Conservation (phyloP, 1,284 basidiomycete species). For the Moniliella sp. region DNA sequence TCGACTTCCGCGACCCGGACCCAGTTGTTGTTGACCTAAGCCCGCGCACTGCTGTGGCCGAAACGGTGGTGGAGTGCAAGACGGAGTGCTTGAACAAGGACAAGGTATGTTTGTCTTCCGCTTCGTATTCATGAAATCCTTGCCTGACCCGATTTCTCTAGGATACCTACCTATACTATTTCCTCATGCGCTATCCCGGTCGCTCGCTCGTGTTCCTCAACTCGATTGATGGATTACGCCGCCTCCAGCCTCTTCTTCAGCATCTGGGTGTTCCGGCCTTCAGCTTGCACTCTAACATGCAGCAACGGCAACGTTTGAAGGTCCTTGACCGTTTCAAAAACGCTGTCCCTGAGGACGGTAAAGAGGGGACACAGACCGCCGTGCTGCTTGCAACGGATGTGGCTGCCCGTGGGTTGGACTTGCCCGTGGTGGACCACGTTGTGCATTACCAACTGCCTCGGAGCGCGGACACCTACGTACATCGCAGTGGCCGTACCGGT, state of each 20-base stretch:
- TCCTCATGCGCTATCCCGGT: constrained; percentile 81
- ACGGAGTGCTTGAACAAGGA: constrained; percentile 67
- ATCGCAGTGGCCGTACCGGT: constrained; percentile 54
- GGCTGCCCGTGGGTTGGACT: constrained; percentile 53
- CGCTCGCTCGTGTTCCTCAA: constrained; percentile 83
- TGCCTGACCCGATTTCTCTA: constrained; percentile 29
- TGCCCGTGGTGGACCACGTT: constrained; percentile 52
- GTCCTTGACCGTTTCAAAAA: constrained; percentile 57
- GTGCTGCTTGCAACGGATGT: constrained; percentile 63
- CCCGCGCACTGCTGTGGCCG: constrained; percentile 60
- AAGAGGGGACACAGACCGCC: no score
- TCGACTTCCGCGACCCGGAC: constrained; percentile 77
- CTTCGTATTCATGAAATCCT: not conserved
- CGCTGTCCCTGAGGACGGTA: not conserved
- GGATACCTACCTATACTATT: constrained; percentile 88
- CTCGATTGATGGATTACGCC: constrained; percentile 80
- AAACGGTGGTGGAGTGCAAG: constrained; percentile 65
- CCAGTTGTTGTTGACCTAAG: constrained; percentile 77
- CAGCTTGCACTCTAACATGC: constrained; percentile 77
- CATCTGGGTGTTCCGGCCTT: constrained; percentile 44
- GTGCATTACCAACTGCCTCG: constrained; percentile 58
- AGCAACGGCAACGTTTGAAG: constrained; percentile 86
- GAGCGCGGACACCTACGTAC: constrained; percentile 52
- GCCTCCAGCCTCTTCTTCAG: constrained; percentile 56
- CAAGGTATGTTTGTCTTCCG: constrained; percentile 41